A percentile compares a stretch with the other conserved stretches of the same genome.
Conservation (phyloP, 257 asterid species). For the Thymus quinquecostatus region DNA sequence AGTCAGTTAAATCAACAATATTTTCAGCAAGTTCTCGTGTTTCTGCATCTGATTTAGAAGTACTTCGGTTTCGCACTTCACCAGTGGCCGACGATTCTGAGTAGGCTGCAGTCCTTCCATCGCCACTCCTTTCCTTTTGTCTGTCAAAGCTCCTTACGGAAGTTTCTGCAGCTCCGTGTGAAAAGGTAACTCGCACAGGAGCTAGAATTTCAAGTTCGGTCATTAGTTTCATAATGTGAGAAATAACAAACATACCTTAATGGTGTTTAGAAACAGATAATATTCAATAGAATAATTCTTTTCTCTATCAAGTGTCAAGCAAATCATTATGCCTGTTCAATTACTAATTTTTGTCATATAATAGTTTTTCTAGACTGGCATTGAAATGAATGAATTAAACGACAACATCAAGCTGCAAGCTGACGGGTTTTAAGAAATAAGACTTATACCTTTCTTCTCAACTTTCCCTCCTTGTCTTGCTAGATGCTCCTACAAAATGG, state of each 20-base stretch:
- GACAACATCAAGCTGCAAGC: background rate
- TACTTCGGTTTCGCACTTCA: slow-evolving; percentile 31
- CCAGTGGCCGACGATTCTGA: slow-evolving; percentile 33
- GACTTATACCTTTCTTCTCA: slow-evolving; percentile 58
- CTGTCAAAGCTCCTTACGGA: slow-evolving; percentile 46
- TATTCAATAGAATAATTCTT: background rate
- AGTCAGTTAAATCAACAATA: slow-evolving; percentile 21
- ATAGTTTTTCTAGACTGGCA: background rate
- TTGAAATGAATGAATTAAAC: slow-evolving; percentile 9
- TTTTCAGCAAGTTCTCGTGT: slow-evolving; percentile 31
- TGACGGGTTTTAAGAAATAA: slow-evolving; percentile 13
- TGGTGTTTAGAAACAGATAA: background rate
- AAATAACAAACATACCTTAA: background rate
- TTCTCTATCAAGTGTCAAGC: slow-evolving; percentile 4
- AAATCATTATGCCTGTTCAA: background rate
- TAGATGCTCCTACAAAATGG: slow-evolving; percentile 55
- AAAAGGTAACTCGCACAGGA: slow-evolving; percentile 54
- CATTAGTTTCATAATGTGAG: slow-evolving; percentile 4
- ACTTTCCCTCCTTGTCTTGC: slow-evolving; percentile 38
- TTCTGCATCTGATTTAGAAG: slow-evolving; percentile 36
- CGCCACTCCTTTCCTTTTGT: slow-evolving; percentile 36
- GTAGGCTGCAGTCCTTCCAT: slow-evolving; percentile 30
- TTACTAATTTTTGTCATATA: background rate
- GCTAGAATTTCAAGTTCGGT: slow-evolving; percentile 40
- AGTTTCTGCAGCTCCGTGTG: slow-evolving; percentile 45